phyloP scores from a whole-genome alignment of 2,329 filamentous ascomycete genomes.

The Neoscytalidium dimidiatum region DNA sequence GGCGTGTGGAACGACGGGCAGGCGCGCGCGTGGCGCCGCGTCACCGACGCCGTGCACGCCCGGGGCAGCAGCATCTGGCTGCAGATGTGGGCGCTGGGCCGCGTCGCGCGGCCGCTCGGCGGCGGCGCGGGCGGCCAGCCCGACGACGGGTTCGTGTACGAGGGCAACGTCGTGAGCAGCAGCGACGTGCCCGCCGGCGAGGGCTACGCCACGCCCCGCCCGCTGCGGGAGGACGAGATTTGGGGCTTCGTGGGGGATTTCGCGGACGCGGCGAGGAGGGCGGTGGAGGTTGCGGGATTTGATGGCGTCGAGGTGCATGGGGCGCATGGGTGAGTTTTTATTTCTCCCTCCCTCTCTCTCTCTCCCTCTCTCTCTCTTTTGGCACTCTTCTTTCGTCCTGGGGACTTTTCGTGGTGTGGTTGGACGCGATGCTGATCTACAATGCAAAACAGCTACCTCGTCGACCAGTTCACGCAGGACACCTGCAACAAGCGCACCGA shows the following conservation, averaged over 20 bases:
- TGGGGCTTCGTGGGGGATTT: conserved; percentile 39
- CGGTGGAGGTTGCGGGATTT: conserved; percentile 52
- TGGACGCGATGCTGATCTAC: neutral
- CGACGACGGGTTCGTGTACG: conserved; percentile 27
- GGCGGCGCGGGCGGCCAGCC: conserved; percentile 28
- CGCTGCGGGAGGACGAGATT: conserved; percentile 43
- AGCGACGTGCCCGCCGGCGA: conserved; percentile 28
- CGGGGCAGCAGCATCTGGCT: conserved; percentile 62
- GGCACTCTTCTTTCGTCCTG: neutral
- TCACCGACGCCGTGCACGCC: conserved; percentile 64
- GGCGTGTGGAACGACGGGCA: conserved; percentile 46
- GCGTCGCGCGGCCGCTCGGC: conserved; percentile 48
- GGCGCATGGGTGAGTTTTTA: conserved; percentile 54
- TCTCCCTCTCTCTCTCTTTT: too few relatives aligned
- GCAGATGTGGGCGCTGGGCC: conserved; percentile 65
- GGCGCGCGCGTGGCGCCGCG: conserved; percentile 59
- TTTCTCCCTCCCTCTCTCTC: neutral
- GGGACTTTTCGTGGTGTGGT: too few relatives aligned
- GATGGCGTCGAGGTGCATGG: conserved; percentile 61
- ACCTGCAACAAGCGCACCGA: conserved; percentile 57
- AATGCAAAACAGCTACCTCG: conserved; percentile 57
- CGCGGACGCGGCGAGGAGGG: conserved; percentile 47
- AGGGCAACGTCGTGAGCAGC: conserved; percentile 32
- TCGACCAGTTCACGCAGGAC: conserved; percentile 66
- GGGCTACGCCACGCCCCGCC: conserved; percentile 27